Evolutionary conservation across 805 yeast species (phyloP), one percentile per base, ranked within the genome.

Genomic region (Saturnispora dispora): DNA sequence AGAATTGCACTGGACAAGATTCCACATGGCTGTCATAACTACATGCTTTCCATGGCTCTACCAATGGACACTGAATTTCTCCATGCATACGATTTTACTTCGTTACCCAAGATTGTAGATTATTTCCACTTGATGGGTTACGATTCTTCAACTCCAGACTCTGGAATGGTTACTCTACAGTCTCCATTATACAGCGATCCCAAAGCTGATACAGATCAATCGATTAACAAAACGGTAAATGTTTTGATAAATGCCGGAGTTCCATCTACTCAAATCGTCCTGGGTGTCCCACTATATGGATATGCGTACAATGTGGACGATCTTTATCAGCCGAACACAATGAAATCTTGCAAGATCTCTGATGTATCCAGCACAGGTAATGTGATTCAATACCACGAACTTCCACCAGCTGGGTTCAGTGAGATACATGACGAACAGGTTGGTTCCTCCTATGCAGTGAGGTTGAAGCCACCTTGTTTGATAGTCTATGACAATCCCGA

Each of bases 221-320:
- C 58, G 18, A 63, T 67, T 5, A 46, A 49, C 5, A 18, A 77
- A 32, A 76, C 77, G 50, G 81, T 73, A 2, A 77, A 77, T 52
- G 63, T 67, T 2, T 78, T 83, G 3, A 17, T 50, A 11, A 45
- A 30, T 5, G 13, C 22, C 5, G 45, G 42, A 5, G 27, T 45
- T 4, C 25, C 52, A 11, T 32, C 48, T 22, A 22, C 39, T 3
- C 58, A 87, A 60, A 55, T 91, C 6, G 71, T 84, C 1, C 59
- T 93, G 32, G 99, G 98, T 0, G 85, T 90, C 83, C 97, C 98
- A 0, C 69, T 81, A 17, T 93, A 89, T 63, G 98, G 96, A 0
- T 68, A 78, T 48, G 56, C 62, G 3, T 71, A 48, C 32, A 53
- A 42, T 28, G 53, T 58, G 4, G 35, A 42, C 17, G 30, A 47